Conservation (phyloP, 2,329 filamentous ascomycete species). For the Leptographium wingfieldii region DNA sequence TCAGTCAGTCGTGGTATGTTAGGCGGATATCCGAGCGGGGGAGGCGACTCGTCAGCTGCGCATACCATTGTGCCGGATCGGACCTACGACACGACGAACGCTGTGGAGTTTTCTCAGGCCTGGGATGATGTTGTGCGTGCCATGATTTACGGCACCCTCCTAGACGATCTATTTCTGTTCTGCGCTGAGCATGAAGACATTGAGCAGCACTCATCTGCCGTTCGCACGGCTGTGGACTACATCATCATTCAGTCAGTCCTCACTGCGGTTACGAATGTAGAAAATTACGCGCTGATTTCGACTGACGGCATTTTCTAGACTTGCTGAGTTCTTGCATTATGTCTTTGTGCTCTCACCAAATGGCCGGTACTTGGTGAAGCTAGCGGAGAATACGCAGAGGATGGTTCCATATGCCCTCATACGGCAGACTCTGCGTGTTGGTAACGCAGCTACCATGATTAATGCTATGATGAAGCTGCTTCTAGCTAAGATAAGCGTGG, state of each 20-base stretch:
- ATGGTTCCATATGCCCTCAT: conserved; percentile 61
- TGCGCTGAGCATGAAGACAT: conserved; percentile 48
- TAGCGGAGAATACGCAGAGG: conserved; percentile 57
- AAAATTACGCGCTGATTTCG: not conserved
- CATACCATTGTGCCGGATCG: not conserved
- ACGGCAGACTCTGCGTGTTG: conserved; percentile 59
- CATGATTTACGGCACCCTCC: conserved; percentile 53
- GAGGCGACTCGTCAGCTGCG: not conserved
- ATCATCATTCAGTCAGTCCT: conserved; percentile 49
- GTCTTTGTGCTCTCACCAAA: conserved; percentile 62
- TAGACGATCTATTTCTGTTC: conserved; percentile 52
- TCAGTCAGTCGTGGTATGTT: conserved; percentile 53
- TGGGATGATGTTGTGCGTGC: conserved; percentile 57
- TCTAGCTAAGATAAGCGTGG: conserved; percentile 65
- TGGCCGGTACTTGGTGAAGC: conserved; percentile 59
- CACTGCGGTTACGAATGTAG: not conserved
- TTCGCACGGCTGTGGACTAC: conserved; percentile 53
- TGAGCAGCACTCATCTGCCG: conserved; percentile 47
- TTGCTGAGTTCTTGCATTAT: conserved; percentile 64
- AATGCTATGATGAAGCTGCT: conserved; percentile 60
- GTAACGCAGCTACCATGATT: conserved; percentile 74
- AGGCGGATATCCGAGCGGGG: conserved; percentile 38
- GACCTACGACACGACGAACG: conserved; percentile 43
- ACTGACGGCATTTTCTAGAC: conserved; percentile 25
- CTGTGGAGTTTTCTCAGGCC: conserved; percentile 47